Evolutionary conservation across 2,329 filamentous ascomycete species (phyloP).

Genomic region (Colletotrichum tofieldiae): DNA sequence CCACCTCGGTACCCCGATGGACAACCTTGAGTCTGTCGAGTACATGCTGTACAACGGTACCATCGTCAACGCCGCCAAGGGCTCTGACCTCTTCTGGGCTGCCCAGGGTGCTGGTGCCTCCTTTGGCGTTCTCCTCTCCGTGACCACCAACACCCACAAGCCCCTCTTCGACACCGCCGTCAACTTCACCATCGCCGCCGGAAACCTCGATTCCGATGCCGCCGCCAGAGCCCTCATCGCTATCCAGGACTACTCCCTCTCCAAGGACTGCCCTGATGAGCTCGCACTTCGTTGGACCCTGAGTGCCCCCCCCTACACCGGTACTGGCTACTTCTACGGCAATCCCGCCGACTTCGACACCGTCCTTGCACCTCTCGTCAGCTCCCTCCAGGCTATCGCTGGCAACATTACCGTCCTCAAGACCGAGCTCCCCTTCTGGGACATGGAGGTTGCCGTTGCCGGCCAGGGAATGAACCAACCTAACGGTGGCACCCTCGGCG

Average conservation of each 20-base stretch:
- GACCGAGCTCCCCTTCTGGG: slow-evolving; percentile 42
- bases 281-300: slow-evolving; percentile 41
- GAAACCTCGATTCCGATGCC: slow-evolving; percentile 15
- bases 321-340: slow-evolving; percentile 43
- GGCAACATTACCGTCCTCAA: slow-evolving; percentile 22
- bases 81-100: slow-evolving; percentile 43
- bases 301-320: slow-evolving; percentile 19
- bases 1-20: slow-evolving; percentile 42
- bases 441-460: slow-evolving; percentile 42
- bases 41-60: slow-evolving; percentile 45
- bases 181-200: slow-evolving; percentile 40
- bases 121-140: slow-evolving; percentile 41
- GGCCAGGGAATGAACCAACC: slow-evolving; percentile 42
- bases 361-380: slow-evolving; percentile 31
- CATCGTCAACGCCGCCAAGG: slow-evolving; percentile 36
- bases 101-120: slow-evolving; percentile 43
- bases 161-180: slow-evolving; percentile 35
- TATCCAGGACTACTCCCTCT: slow-evolving; percentile 40
- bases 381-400: slow-evolving; percentile 28
- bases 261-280: slow-evolving; percentile 39
- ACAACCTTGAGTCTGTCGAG: slow-evolving; percentile 40
- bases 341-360: slow-evolving; percentile 36
- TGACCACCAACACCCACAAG: slow-evolving; percentile 41
- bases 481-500: slow-evolving; percentile 34
- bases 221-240: slow-evolving; percentile 37